Percentiles rank a stretch among this genome's conserved stretches.
phyloP scores from a whole-genome alignment of 495 filamentous ascomycete species.

The Jackrogersella minutella region DNA sequence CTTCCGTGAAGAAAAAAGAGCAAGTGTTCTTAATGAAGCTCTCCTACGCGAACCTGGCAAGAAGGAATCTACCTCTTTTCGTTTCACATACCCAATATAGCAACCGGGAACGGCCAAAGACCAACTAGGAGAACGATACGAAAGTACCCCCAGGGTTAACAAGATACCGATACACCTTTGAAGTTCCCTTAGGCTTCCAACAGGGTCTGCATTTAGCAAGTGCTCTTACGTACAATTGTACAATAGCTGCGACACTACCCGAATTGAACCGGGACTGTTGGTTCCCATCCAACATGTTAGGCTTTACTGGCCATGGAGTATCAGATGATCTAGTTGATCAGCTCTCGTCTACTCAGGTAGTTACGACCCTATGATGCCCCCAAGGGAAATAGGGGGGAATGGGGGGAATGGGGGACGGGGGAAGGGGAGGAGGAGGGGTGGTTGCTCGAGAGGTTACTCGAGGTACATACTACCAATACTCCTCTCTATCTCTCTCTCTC shows the following conservation, averaged over 20 bases:
- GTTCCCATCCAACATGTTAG: conserved; percentile 37
- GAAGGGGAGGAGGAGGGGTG: conserved; percentile 16
- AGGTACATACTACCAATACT: conserved; percentile 20
- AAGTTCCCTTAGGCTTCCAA: conserved; percentile 15
- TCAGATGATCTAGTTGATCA: conserved; percentile 43
- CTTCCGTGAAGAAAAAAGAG: neutral
- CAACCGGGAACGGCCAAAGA: conserved; percentile 6
- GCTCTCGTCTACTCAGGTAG: conserved; percentile 37
- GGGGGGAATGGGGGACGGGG: no score
- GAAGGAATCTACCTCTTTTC: neutral
- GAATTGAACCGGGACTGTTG: conserved; percentile 33
- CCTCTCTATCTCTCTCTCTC: neutral
- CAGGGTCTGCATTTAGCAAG: conserved; percentile 27
- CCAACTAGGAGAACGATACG: conserved; percentile 6
- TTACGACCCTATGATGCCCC: conserved; percentile 33
- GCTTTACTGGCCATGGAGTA: conserved; percentile 36
- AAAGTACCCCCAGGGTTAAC: conserved; percentile 11
- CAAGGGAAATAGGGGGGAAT: conserved; percentile 13
- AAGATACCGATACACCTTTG: conserved; percentile 1
- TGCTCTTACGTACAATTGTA: conserved; percentile 35
- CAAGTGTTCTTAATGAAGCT: neutral
- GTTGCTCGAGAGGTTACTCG: conserved; percentile 15
- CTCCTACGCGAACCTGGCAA: neutral
- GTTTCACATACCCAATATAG: conserved; percentile 16
- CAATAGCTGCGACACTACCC: conserved; percentile 34